Evolutionary conservation across 345 rosid genomes (phyloP).

Genomic region (Melastoma malabathricum): DNA sequence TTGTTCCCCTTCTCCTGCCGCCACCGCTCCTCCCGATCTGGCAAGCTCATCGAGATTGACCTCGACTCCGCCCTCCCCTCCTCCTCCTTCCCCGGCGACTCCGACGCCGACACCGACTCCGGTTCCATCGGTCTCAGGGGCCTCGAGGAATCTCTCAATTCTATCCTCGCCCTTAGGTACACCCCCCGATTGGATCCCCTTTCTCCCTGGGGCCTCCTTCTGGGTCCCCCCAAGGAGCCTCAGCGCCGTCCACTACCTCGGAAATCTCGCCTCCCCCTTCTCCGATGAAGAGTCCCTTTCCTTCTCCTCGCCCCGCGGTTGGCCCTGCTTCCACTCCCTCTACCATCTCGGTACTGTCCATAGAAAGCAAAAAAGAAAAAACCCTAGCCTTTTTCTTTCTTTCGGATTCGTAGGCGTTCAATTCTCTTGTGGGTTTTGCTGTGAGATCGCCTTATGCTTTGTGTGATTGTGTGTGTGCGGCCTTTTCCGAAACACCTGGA

Average conservation of each 20-base stretch:
- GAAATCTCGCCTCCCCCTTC: constrained; percentile 9
- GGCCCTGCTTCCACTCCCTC: constrained; percentile 22
- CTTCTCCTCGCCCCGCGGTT: constrained; percentile 20
- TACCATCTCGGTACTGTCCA: constrained; percentile 8
- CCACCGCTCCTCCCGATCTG: constrained; percentile 9
- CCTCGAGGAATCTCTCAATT: constrained; percentile 28
- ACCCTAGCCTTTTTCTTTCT: no score
- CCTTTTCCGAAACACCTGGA: no score
- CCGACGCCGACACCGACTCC: constrained; percentile 9
- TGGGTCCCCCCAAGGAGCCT: constrained; percentile 27
- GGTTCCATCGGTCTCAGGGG: constrained; percentile 5
- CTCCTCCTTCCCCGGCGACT: neutral
- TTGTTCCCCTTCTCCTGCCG: constrained; percentile 3
- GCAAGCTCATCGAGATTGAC: constrained; percentile 20
- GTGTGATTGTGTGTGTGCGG: no score
- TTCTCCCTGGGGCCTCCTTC: constrained; percentile 34
- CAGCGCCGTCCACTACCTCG: constrained; percentile 11
- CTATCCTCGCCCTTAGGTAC: constrained; percentile 17
- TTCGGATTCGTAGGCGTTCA: no score
- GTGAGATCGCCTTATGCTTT: no score
- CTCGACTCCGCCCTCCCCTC: constrained; percentile 16
- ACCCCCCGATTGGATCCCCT: constrained; percentile 48
- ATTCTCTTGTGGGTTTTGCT: no score
- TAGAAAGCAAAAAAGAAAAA: no score
- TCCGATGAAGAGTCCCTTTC: constrained; percentile 18